These are phyloP conservation scores for Tulasnella sp. DNA, from an alignment of 768 basidiomycete genomes.

Conservation along the genomic window DNA sequence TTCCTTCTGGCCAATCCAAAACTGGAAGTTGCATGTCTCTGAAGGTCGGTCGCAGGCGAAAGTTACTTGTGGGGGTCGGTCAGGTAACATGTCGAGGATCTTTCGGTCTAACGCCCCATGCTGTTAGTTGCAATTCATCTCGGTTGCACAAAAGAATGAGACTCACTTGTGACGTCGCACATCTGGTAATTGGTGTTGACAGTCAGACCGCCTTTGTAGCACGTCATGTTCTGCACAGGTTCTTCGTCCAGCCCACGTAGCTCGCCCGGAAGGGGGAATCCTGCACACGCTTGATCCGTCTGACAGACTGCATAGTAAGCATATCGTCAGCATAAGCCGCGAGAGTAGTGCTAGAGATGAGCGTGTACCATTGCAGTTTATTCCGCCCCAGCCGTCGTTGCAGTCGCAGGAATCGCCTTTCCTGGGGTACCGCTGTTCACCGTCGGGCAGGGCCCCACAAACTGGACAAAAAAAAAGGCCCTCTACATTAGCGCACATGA, in stretches of 20 bases:
- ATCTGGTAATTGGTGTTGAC: conserved; percentile 96
- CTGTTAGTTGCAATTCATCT: neutral
- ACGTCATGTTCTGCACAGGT: conserved; percentile 62
- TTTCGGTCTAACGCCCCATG: conserved; percentile 59
- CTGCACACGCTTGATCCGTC: conserved; percentile 66
- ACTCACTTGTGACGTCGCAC: conserved; percentile 95
- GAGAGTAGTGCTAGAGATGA: neutral
- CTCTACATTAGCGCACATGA: neutral
- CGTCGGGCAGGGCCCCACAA: conserved; percentile 90
- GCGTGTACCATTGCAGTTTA: conserved; percentile 89
- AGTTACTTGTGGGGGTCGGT: conserved; percentile 88
- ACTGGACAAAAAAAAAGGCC: conserved; percentile 40
- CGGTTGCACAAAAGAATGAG: neutral
- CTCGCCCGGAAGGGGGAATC: conserved; percentile 56
- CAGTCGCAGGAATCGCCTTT: conserved; percentile 77
- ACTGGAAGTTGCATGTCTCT: conserved; percentile 83
- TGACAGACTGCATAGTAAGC: conserved; percentile 59
- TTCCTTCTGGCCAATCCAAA: conserved; percentile 92
- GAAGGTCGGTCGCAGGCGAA: conserved; percentile 72
- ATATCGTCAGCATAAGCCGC: neutral
- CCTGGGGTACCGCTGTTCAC: conserved; percentile 72
- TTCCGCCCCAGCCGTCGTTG: conserved; percentile 89
- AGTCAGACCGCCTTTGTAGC: conserved; percentile 86
- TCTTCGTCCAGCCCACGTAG: conserved; percentile 31
- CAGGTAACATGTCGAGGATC: conserved; percentile 89